Base-by-base conservation (phyloP, 2,329 filamentous ascomycete species). In the Colletotrichum salicis region DNA sequence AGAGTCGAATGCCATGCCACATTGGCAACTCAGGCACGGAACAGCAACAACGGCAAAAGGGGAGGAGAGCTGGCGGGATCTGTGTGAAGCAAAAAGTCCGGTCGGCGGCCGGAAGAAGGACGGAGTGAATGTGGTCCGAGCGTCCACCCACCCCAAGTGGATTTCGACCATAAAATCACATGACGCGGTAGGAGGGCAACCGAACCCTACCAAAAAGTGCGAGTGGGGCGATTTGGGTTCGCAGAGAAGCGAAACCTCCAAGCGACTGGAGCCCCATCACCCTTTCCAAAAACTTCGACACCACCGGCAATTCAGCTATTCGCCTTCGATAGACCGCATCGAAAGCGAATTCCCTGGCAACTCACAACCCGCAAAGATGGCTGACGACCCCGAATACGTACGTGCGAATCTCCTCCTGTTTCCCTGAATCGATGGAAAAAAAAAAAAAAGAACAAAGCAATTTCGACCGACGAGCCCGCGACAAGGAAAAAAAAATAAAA, bases 361-460 rank as follows among this genome's bases (percentile, higher is more conserved):
- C 78, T 76, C 81, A 80, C 67, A 79, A 86, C 82, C 82, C 85
- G 84, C 83, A 84, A 88, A 81, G 88, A 96, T 96, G 94, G 94
- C 94, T 91, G 94, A 96, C 90, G 83, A 86, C 81, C 61, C 61
- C 61, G 92, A 95, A 88, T 96, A 96, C 89, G 93, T 95, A 89
- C 86, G 93, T 93, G 77, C 73, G 69, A 74, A 64, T 71, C 70
- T 75, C 70, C 71, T 66, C 66, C 70, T 70, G 65, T 27, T 45
- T 60, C 67, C 69, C 69, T 59, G 48, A 29, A 41, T 27, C 68
- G 64, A 67, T 71, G 58, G 63, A 65, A 45, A 35, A 27, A 45
- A 35, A 27, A n/a, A 59, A 65, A 45, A 35, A 57, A 48, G 19
- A 55, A 65, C 11, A 52, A 62, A 64, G 27, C 24, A 22, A 61